Conservation (phyloP, 108 stramenopile species). For the Nannochloropsis gaditana region DNA sequence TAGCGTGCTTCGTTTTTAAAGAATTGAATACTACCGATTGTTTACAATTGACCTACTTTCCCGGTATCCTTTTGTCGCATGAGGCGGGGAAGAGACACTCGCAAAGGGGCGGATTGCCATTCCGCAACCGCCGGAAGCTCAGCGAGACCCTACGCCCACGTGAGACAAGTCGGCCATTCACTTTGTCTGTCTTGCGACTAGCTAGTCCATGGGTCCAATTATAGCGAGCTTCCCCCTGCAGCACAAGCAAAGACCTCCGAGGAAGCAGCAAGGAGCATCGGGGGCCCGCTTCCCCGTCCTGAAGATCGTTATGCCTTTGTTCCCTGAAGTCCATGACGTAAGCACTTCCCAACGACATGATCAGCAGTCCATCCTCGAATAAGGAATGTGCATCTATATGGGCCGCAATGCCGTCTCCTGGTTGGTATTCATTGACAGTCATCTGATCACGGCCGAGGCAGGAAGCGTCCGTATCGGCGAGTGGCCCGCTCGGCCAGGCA, state of each 20-base stretch:
- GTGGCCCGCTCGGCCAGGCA: neutral
- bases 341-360: constrained; percentile 42
- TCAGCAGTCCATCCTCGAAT: constrained; percentile 35
- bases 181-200: constrained; percentile 44
- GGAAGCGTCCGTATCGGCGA: neutral
- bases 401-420: constrained; percentile 39
- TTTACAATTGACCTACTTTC: too few relatives aligned
- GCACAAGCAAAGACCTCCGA: constrained; percentile 35
- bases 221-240: constrained; percentile 44
- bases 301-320: neutral
- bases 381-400: constrained; percentile 45
- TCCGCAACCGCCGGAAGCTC: neutral
- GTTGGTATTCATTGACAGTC: constrained; percentile 44
- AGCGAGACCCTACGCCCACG: neutral
- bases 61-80: neutral
- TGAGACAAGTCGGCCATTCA: neutral
- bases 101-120: neutral
- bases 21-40: too few relatives aligned
- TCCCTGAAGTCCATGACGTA: neutral
- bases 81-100: neutral
- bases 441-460: constrained; percentile 28
- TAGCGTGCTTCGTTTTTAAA: too few relatives aligned
- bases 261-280: constrained; percentile 28
- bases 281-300: neutral
- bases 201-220: constrained; percentile 43